Base-by-base conservation (phyloP, 75 land plant species). In the Selaginella tamariscina region DNA sequence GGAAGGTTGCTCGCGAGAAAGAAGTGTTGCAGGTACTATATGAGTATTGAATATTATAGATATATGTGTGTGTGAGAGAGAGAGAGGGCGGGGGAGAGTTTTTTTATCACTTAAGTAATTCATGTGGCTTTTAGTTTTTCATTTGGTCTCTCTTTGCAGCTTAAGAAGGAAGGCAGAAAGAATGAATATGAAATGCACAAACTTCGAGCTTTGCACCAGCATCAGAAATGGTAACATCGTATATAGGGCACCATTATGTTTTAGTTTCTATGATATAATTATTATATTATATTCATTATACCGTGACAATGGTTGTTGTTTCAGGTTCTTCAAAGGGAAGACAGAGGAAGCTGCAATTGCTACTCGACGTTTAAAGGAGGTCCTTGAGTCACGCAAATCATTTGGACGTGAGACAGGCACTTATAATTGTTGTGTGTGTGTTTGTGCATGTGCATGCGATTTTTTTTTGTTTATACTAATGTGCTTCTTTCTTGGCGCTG, bases 341-440 rank as follows among this genome's bases (percentile, higher is more conserved):
- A 59, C 62, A 23, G 62, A 59, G 62, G 62, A 59, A 59, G 62
- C 62, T 8, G 62, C 62, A 59, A 59, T 59, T 59, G 62, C 62
- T 26, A 59, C 62, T 8, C 62, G 62, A 9, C 23, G 62, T 8
- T n/a, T 59, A n/a, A 59, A 59, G 26, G 62, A 59, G 26, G 27
- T 59, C 8, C n/a, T 59, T 8, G 62, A 59, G 26, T 23, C 62
- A 8, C 23, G 26, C 23, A 59, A 59, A n/a, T 59, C n/a, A 22
- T 75, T 84, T 55, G 54, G 66, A 0, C 82, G 85, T 57, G 95
- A 89, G 0, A 67, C 32, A 39, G 49, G 49, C 49, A 39, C 49
- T 39, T 39, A 5, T 5, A 39, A n/a, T n/a, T n/a, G n/a, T n/a
- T n/a, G n/a, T n/a, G n/a, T n/a, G n/a, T n/a, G n/a, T n/a, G n/a